Percentiles rank a stretch among this genome's conserved stretches.
Evolutionary conservation across 495 filamentous ascomycete genomes (phyloP).

Genomic region (Hypoxylon perforatum): DNA sequence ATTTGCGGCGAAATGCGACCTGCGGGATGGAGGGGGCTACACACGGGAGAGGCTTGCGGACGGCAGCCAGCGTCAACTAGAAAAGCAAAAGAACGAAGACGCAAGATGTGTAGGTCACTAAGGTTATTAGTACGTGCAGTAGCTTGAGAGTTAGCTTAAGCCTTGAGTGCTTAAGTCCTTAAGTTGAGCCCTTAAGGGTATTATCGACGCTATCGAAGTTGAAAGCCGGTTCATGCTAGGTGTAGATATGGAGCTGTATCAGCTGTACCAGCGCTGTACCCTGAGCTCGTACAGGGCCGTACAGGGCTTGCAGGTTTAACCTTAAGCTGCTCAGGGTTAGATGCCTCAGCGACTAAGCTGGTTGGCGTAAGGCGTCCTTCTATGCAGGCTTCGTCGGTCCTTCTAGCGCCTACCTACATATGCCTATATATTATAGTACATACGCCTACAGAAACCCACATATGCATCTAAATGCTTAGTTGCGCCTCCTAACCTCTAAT

Average conservation of each 20-base stretch:
- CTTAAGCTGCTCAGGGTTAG: slow-evolving; percentile 1
- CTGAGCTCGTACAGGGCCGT: too few species aligned
- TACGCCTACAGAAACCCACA: too few species aligned
- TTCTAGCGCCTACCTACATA: slow-evolving; percentile 40
- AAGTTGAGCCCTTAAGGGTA: background rate
- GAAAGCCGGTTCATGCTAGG: background rate
- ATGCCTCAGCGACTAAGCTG: slow-evolving; percentile 19
- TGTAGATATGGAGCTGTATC: too few species aligned
- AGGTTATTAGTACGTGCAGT: background rate
- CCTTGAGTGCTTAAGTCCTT: background rate
- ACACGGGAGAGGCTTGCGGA: slow-evolving; percentile 22
- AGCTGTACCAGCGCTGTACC: background rate
- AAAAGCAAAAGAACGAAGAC: background rate
- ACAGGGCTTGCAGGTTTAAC: background rate
- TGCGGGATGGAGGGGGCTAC: background rate
- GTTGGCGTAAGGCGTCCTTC: slow-evolving; percentile 40
- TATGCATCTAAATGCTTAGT: slow-evolving; percentile 27
- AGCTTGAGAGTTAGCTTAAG: background rate
- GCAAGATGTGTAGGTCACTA: background rate
- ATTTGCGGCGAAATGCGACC: too few species aligned
- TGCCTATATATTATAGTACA: too few species aligned
- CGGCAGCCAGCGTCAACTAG: background rate
- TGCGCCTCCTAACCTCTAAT: slow-evolving; percentile 8
- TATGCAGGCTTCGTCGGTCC: slow-evolving; percentile 46
- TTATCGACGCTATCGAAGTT: too few species aligned